Base-by-base conservation (phyloP, 1,284 basidiomycete species). In the Sporisorium sorghi region DNA sequence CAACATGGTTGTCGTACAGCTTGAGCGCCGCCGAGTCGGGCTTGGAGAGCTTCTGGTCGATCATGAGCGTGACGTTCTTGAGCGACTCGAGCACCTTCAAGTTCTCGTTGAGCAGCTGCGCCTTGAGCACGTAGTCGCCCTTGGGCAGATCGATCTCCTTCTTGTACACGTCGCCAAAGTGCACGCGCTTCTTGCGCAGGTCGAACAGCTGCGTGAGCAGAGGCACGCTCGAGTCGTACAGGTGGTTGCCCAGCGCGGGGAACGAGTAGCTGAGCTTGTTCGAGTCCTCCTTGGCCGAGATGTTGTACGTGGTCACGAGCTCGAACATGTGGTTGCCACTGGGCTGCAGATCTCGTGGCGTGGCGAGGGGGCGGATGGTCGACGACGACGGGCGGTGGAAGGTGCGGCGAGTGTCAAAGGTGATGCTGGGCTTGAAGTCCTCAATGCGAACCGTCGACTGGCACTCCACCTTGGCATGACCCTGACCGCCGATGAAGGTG, bases 101-200 rank as follows among this genome's bases (percentile, higher is more conserved):
- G 53, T 64, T 73, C 46, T 77, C 73, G 53, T 83, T 68, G 46
- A 84, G 59, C 23, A 84, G 52, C 48, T 84, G 80, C 8, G 82
- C 77, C 58, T 78, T 72, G 39, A 85, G 55, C 48, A 78, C 79
- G 60, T 84, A 85, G 12, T 84, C 83, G 12, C 84, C 84, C 60
- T 83, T 83, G 47, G 60, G 51, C 56, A 85, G 64, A 10, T 79
- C 69, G 42, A 84, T 61, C 52, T 81, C 77, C 63, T 85, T 85
- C 19, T 80, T 70, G 63, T 85, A 85, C n/a, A 85, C 82, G 39
- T 84, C 83, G 43, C 78, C 80, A 58, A 83, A 84, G 48, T 77
- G 62, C 12, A 84, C 72, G 8, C 76, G 67, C 56, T 78, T 75
- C 54, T 83, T 80, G 57, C 76, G 66, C 26, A 73, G 54, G 53